Evolutionary conservation across 768 basidiomycete genomes (phyloP), one percentile per base, ranked within the genome.

Genomic region (Leucogyrophana mollusca): DNA sequence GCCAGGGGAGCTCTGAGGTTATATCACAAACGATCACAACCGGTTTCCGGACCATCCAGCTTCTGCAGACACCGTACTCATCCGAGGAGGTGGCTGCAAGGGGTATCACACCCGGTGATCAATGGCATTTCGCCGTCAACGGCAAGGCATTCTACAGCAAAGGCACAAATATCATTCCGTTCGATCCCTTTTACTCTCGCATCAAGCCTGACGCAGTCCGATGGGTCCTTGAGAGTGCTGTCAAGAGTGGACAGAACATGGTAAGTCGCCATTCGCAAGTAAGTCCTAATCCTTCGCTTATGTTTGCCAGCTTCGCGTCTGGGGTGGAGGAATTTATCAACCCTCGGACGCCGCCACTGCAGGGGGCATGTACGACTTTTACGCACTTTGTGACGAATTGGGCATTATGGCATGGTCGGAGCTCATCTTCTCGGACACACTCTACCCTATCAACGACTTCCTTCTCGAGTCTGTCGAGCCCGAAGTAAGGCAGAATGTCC

Each of bases 331-430:
- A 0, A 71, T 69, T 1, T 78, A 77, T 51, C 76, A 77, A 45
- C 76, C 76, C 3, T 73, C 74, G 1, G 65, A 68, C 9, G 50
- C 68, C 5, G 55, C 57, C 7, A 64, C 65, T 2, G 68, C 68
- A 10, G 67, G 69, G 1, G 79, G 78, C 18, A 72, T 69, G 9
- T 80, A 82, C 54, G 71, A 77, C 49, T 80, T 82, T 52, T 82
- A 81, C 58, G 70, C 73, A 1, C 55, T 77, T 18, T 82, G 79
- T 56, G 79, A 83, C 56, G 79, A 81, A 51, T 68, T 83, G 0
- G 79, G 80, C 6, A 78, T 82, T 50, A 63, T 83, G 38, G 79
- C 73, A 2, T 82, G 80, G 80, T 79, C 79, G 1, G 80, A 83
- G 52, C 72, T 81, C 43, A 78, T 79, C 41, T 82, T 80, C 61